Conservation (phyloP, 2,329 filamentous ascomycete species). For the Colletotrichum tanaceti region DNA sequence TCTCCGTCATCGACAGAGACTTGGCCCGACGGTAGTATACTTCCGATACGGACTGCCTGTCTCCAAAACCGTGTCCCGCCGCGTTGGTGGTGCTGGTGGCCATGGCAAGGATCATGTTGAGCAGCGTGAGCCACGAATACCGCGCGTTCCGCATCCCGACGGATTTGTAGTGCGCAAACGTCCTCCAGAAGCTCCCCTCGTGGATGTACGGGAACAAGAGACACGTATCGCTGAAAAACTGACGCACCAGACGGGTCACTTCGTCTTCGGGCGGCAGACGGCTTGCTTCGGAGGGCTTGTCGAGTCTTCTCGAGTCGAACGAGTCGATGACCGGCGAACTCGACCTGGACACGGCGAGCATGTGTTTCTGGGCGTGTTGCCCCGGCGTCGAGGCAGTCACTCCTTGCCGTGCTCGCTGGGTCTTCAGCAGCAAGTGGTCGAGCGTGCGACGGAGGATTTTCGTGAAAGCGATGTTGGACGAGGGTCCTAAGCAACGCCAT, state of each 20-base stretch:
- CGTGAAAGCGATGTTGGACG: slow-evolving; percentile 45
- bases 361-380: slow-evolving; percentile 7
- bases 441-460: slow-evolving; percentile 42
- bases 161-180: slow-evolving; percentile 40
- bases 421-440: slow-evolving; percentile 20
- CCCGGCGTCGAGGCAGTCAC: neutral
- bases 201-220: slow-evolving; percentile 48
- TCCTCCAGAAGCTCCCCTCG: slow-evolving; percentile 44
- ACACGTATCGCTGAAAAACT: slow-evolving; percentile 47
- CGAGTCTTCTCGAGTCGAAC: slow-evolving; percentile 24
- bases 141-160: slow-evolving; percentile 50
- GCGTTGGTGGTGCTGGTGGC: slow-evolving; percentile 52
- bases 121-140: slow-evolving; percentile 61
- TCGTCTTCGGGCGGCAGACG: slow-evolving; percentile 41
- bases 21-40: slow-evolving; percentile 58
- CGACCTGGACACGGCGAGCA: slow-evolving; percentile 29
- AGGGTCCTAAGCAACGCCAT: slow-evolving; percentile 29
- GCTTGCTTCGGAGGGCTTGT: slow-evolving; percentile 19
- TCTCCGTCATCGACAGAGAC: slow-evolving; percentile 56
- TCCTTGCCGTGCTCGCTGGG: slow-evolving; percentile 4
- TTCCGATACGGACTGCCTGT: slow-evolving; percentile 55
- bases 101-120: slow-evolving; percentile 64
- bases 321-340: slow-evolving; percentile 21
- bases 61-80: slow-evolving; percentile 46
- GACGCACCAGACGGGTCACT: slow-evolving; percentile 41